Base-by-base conservation (phyloP, 2,329 filamentous ascomycete genomes). In the Lizonia empirigonia region DNA sequence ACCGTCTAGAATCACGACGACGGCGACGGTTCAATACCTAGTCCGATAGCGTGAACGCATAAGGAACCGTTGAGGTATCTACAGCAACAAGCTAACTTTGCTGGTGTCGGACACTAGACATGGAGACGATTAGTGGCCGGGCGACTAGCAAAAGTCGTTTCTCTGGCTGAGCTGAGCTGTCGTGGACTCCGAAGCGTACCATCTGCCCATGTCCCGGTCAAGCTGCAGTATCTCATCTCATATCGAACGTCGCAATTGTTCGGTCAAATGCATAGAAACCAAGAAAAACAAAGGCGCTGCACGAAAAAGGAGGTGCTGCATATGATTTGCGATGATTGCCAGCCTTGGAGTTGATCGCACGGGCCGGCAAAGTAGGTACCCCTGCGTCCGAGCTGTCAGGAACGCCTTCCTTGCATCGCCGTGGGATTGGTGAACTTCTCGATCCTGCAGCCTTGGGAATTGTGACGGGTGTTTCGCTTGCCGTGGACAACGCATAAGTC, bases 101-200 rank as follows among this genome's bases (percentile, higher is more conserved):
- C 26, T 50, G 35, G 23, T 38, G 42, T 53, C 46, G 32, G 35
- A 38, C 36, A 42, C 38, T 45, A 35, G 33, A 46, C 22, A 19
- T 45, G 37, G 23, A 41, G 40, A 51, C n/a, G n/a, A n/a, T n/a
- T 33, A 50, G 29, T 22, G 35, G 37, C 42, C 27, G 27, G 49
- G 42, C 23, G 46, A 40, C 33, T 50, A 50, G 51, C 44, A 32
- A 51, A 32, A 33, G 29, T 42, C 34, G 32, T 41, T 49, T 32
- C 29, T 50, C 55, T 46, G 55, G 52, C 57, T 56, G 22, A 59
- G 57, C 59, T 60, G 57, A 62, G 35, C 30, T 29, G 26, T 56
- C 54, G 54, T 47, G 41, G 29, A 56, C 54, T 26, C 54, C 50
- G 54, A 53, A 50, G 13, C 15, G 38, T 41, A 27, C 18, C 32